Evolutionary conservation across 352 stramenopile species (phyloP), one percentile per base, ranked within the genome.

Genomic region (Globisporangium apiculatum): DNA sequence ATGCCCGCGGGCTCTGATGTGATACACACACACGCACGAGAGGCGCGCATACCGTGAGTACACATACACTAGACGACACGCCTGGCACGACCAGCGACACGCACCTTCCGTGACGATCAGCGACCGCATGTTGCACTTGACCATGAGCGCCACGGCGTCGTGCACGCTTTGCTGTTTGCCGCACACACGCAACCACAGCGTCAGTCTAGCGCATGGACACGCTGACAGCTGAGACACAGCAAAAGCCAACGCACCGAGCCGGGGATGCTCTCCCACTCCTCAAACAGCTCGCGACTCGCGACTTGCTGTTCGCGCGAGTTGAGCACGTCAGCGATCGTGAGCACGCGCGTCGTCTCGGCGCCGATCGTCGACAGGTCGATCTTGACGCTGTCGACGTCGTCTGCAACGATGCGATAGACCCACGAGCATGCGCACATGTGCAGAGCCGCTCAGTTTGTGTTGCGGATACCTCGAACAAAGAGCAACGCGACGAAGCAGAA

Each of bases 31-130:
- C 7, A 45, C 18, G 18, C 18, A 24, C 18, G 8, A 45, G 41
- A 45, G 11, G 5, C 10, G n/a, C 1, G 3, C 10, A 47, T 24
- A 24, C 18, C 18, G 42, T 47, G 42, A 47, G 46, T 1, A 36
- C 15, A 49, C 45, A 5, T 11, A 57, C 17, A 38, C 49, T 24
- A 43, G 31, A 38, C 11, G 35, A 51, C 11, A 52, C 17, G 1
- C 7, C 11, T 10, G 1, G 10, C 4, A 10, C 8, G 10, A 45
- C 41, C 11, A 9, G 5, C 4, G 42, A 14, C 18, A 15, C 54
- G 4, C n/a, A 79, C 72, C 72, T 72, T 91, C 77, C 2, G 79
- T 93, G 42, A 91, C 81, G 55, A 91, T 90, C 14, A 93, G 72
- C 38, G 81, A 91, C 15, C 83, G 80, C 50, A 91, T 87, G 62